Conservation (phyloP, 257 asterid species). For the Paulownia fortunei region DNA sequence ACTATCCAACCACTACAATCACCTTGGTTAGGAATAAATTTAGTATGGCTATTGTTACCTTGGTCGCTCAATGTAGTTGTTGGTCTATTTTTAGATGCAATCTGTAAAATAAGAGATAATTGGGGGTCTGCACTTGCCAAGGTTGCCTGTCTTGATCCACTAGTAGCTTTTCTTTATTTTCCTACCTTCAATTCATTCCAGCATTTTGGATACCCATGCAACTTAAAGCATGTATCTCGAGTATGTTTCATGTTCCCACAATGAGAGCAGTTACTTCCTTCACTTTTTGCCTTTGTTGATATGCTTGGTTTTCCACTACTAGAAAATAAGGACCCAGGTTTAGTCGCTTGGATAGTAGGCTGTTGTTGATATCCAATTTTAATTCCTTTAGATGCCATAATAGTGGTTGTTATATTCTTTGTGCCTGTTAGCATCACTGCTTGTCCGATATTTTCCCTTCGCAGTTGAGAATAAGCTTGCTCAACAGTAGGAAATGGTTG, state of each 20-base stretch:
- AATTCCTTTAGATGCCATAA: neutral
- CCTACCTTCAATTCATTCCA: neutral
- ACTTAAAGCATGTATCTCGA: neutral
- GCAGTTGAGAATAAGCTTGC: neutral
- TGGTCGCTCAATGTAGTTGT: neutral
- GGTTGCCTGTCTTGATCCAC: neutral
- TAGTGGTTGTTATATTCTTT: neutral
- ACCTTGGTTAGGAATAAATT: neutral
- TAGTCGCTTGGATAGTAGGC: neutral
- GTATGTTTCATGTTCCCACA: slow-evolving; percentile 10
- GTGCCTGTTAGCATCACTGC: neutral
- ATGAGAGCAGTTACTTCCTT: neutral
- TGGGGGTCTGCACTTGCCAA: neutral
- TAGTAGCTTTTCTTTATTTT: neutral
- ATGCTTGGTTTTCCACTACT: no score
- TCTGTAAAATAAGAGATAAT: neutral
- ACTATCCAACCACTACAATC: neutral
- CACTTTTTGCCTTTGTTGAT: neutral
- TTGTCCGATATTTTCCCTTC: neutral
- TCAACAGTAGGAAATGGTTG: neutral
- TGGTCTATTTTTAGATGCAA: neutral
- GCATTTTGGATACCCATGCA: neutral
- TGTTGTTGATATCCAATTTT: neutral
- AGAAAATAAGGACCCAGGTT: neutral
- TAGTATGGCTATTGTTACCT: neutral